Evolutionary conservation across 768 basidiomycete species (phyloP).

Genomic region (Ramaria rubella): DNA sequence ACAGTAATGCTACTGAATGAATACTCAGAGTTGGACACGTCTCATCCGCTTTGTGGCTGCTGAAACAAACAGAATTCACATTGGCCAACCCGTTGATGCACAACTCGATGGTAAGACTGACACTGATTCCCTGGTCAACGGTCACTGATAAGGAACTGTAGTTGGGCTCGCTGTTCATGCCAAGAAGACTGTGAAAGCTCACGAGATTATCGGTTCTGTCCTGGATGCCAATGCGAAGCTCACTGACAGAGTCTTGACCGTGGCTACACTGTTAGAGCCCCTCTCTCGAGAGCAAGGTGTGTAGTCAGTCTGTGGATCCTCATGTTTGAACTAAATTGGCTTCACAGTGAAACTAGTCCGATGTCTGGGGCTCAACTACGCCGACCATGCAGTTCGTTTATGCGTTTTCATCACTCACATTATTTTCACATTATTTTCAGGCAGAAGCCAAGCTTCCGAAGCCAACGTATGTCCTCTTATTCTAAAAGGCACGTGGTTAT

Average conservation of each 20-base stretch:
- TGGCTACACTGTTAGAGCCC: slow-evolving; percentile 63
- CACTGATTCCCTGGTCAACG: not conserved
- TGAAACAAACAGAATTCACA: slow-evolving; percentile 67
- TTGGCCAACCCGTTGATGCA: slow-evolving; percentile 70
- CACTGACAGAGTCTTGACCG: slow-evolving; percentile 57
- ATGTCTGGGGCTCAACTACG: slow-evolving; percentile 76
- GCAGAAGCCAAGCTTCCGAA: slow-evolving; percentile 58
- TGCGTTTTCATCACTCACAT: not conserved
- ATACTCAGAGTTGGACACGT: slow-evolving; percentile 63
- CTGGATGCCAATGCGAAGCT: slow-evolving; percentile 63
- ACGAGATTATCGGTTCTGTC: slow-evolving; percentile 65
- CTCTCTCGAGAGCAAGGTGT: slow-evolving; percentile 34
- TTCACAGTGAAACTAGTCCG: slow-evolving; percentile 65
- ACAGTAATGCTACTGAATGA: not conserved
- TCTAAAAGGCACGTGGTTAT: not conserved
- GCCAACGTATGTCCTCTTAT: slow-evolving; percentile 44
- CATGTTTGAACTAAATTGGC: slow-evolving; percentile 17
- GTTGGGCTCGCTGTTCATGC: slow-evolving; percentile 51
- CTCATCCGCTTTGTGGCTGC: slow-evolving; percentile 76
- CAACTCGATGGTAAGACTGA: slow-evolving; percentile 44
- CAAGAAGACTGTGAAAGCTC: slow-evolving; percentile 52
- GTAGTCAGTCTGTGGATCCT: not conserved
- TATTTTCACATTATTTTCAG: slow-evolving; percentile 26
- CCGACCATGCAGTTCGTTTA: slow-evolving; percentile 67
- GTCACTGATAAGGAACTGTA: slow-evolving; percentile 21